These are phyloP conservation scores for Sclerotinia trifoliorum DNA, from an alignment of 2,329 filamentous ascomycete genomes.

Conservation along the genomic window DNA sequence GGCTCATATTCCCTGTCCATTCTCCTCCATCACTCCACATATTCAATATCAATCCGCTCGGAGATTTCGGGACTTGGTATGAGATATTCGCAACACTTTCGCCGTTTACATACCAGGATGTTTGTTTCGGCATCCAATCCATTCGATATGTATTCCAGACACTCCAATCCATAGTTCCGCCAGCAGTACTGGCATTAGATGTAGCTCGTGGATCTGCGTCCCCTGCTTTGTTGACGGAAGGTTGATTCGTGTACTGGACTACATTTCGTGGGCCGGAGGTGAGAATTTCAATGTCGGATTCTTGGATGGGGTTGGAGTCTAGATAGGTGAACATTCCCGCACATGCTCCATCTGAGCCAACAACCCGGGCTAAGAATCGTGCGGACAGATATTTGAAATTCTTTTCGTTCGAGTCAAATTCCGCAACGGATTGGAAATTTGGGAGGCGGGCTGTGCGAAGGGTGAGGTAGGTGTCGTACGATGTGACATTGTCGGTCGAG, in stretches of 20 bases:
- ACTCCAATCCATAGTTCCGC: constrained; percentile 31
- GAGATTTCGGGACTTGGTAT: constrained; percentile 34
- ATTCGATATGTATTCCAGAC: constrained; percentile 37
- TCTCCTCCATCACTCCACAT: constrained; percentile 39
- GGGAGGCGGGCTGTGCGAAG: constrained; percentile 36
- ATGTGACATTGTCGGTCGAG: constrained; percentile 26
- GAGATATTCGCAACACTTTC: constrained; percentile 33
- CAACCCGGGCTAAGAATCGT: constrained; percentile 36
- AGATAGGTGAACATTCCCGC: constrained; percentile 40
- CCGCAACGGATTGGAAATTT: constrained; percentile 37
- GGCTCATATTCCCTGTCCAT: constrained; percentile 38
- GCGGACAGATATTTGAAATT: constrained; percentile 37
- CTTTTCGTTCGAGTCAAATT: constrained; percentile 34
- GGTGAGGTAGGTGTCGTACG: constrained; percentile 37
- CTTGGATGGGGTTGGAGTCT: constrained; percentile 30
- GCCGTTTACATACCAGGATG: constrained; percentile 39
- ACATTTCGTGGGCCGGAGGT: constrained; percentile 32
- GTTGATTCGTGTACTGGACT: constrained; percentile 40
- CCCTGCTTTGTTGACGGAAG: constrained; percentile 31
- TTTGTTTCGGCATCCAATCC: constrained; percentile 38
- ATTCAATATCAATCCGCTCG: constrained; percentile 36
- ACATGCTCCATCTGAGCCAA: constrained; percentile 37
- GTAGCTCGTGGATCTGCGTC: constrained; percentile 30
- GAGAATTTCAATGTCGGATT: constrained; percentile 40
- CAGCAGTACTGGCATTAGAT: constrained; percentile 31